These are phyloP conservation scores for Bruguiera hainesii DNA, from an alignment of 441 rosid species.

Conservation along the genomic window DNA sequence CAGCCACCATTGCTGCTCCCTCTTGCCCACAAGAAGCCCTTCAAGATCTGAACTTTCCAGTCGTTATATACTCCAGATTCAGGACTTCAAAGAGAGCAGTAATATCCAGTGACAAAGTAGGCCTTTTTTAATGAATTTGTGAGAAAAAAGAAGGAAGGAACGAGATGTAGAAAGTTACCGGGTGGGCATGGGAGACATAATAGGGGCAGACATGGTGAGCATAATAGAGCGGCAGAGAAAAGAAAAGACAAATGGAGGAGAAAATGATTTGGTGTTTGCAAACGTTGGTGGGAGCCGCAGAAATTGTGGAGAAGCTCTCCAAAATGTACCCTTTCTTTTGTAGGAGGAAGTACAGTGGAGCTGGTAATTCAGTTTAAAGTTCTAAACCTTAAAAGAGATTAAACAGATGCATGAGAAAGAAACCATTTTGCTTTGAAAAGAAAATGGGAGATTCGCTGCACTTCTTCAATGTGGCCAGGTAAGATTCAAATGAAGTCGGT, in stretches of 20 bases:
- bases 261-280: not conserved
- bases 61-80: not conserved
- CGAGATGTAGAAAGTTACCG: not conserved
- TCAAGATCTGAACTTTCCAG: constrained; percentile 7
- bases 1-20: constrained; percentile 74
- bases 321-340: no score
- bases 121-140: constrained; percentile 7
- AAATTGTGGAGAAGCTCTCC: not conserved
- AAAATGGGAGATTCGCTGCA: no score
- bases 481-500: no score
- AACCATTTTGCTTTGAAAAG: no score
- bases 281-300: not conserved
- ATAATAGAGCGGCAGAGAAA: not conserved
- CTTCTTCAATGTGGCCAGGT: no score
- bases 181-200: constrained; percentile 19
- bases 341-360: no score
- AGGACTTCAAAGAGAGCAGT: not conserved
- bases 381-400: no score
- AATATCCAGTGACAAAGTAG: not conserved
- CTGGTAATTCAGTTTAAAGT: no score
- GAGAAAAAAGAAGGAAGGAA: not conserved
- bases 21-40: not conserved
- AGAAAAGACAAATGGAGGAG: constrained; percentile 1
- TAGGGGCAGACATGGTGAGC: constrained; percentile 5
- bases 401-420: no score